phyloP scores from a whole-genome alignment of 2,329 filamentous ascomycete species.

The Colletotrichum tropicicola region DNA sequence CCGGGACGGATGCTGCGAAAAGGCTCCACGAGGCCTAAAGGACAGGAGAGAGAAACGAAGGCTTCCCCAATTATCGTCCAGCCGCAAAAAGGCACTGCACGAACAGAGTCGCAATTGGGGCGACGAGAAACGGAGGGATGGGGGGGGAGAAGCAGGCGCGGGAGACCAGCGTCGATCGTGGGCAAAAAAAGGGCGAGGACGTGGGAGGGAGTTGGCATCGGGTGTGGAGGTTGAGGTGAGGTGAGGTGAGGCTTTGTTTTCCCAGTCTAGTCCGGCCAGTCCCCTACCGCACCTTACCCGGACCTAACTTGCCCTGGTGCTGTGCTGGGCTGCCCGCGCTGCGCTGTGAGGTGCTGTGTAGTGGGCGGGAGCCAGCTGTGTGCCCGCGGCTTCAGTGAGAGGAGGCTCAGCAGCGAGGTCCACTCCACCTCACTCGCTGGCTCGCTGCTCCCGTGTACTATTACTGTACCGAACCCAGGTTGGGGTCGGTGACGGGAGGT shows the following conservation, averaged over 20 bases:
- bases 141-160: conserved; percentile 30
- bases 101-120: conserved; percentile 50
- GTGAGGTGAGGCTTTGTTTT: conserved; percentile 53
- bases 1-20: not conserved
- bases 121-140: conserved; percentile 43
- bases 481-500: too few relatives aligned
- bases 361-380: too few relatives aligned
- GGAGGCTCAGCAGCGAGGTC: not conserved
- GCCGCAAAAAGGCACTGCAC: conserved; percentile 16
- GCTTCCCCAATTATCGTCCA: conserved; percentile 26
- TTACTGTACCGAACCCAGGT: too few relatives aligned
- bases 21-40: conserved; percentile 10
- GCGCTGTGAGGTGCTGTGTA: not conserved
- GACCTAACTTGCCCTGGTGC: not conserved
- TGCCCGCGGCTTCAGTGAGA: not conserved
- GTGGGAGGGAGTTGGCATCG: conserved; percentile 36
- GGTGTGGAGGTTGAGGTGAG: conserved; percentile 39
- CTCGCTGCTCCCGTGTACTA: too few relatives aligned
- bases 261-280: conserved; percentile 26
- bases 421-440: too few relatives aligned
- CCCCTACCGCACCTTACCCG: conserved; percentile 12
- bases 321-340: not conserved
- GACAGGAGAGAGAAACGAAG: conserved; percentile 23
- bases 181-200: conserved; percentile 39
- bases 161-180: conserved; percentile 34